Base-by-base conservation (phyloP, 495 filamentous ascomycete genomes). In the Daldinia decipiens region DNA sequence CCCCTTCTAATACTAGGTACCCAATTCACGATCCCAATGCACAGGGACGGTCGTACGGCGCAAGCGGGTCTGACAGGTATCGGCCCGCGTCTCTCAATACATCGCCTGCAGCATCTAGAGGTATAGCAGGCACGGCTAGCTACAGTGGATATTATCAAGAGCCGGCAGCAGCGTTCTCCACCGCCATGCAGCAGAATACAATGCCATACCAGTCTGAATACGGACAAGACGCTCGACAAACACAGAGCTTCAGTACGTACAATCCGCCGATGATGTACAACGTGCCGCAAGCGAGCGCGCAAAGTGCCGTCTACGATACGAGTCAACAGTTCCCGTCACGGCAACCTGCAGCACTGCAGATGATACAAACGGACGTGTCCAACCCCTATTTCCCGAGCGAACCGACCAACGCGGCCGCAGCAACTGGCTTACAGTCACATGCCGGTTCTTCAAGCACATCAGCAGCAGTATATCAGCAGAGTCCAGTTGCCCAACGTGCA, bases 351-450 rank as follows among this genome's bases (percentile, higher is more conserved):
- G 88, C 88, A 47, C 86, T 97, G 74, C 92, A 95, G 72, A 89
- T 93, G 76, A 85, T 95, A 77, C 83, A 90, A 64, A 87, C 87
- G 62, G 86, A 86, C 76, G 84, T 86, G 69, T 77, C 84, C 68
- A 78, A 89, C 85, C 92, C 90, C 79, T 98, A 96, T 82, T 97
- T 95, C 77, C 81, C 87, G 64, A 85, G 85, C 76, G 92, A 93
- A 74, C 84, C 89, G 77, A 84, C 89, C 70, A 89, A 85, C 71
- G 81, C 88, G 29, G 85, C 89, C 60, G 81, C 87, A 57, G 79
- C 87, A 54, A 82, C 86, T 51, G 76, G 70, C 43, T 68, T 81
- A 51, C 82, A 79, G 65, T 75, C 76, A 39, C 79, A 79, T 67
- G 71, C 77, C 38, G 78, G 68, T 47, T 76, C 83, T 24, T 81